Conservation (phyloP, 2,329 filamentous ascomycete species). For the Colletotrichum euphorbiae region DNA sequence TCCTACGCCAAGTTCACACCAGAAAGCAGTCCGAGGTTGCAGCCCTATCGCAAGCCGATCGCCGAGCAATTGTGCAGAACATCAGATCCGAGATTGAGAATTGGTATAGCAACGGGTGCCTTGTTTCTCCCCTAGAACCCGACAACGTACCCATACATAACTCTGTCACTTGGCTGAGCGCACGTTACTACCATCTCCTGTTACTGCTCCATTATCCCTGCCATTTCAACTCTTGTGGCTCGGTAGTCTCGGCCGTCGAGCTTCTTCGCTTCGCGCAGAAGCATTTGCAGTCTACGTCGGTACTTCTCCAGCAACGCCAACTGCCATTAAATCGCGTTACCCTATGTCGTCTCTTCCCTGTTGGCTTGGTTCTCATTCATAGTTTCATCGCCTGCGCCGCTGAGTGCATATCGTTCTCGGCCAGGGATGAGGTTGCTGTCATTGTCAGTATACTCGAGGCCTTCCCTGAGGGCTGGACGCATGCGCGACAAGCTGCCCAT, state of each 20-base stretch:
- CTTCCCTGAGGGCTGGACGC: constrained; percentile 51
- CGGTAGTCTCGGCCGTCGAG: constrained; percentile 47
- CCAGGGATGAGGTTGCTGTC: constrained; percentile 50
- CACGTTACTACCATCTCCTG: constrained; percentile 58
- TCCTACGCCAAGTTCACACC: constrained; percentile 52
- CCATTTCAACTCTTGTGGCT: constrained; percentile 52
- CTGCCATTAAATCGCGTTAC: constrained; percentile 58
- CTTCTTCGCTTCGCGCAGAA: constrained; percentile 54
- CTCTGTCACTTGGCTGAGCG: constrained; percentile 57
- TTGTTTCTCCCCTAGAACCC: constrained; percentile 55
- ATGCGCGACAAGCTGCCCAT: constrained; percentile 50
- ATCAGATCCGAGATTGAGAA: constrained; percentile 58
- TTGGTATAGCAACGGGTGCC: constrained; percentile 60
- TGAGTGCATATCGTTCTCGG: constrained; percentile 44
- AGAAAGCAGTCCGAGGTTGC: constrained; percentile 46
- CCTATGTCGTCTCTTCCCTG: constrained; percentile 53
- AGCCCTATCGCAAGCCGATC: constrained; percentile 48
- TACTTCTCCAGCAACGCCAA: constrained; percentile 56
- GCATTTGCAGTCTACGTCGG: constrained; percentile 55
- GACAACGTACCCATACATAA: constrained; percentile 59
- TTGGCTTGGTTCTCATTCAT: constrained; percentile 53
- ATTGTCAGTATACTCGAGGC: constrained; percentile 52
- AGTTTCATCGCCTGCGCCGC: constrained; percentile 49
- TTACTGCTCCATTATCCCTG: constrained; percentile 57
- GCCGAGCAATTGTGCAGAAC: constrained; percentile 48